These are phyloP conservation scores for Gaeumannomyces sp. DNA, from an alignment of 2,329 filamentous ascomycete genomes.

Conservation along the genomic window DNA sequence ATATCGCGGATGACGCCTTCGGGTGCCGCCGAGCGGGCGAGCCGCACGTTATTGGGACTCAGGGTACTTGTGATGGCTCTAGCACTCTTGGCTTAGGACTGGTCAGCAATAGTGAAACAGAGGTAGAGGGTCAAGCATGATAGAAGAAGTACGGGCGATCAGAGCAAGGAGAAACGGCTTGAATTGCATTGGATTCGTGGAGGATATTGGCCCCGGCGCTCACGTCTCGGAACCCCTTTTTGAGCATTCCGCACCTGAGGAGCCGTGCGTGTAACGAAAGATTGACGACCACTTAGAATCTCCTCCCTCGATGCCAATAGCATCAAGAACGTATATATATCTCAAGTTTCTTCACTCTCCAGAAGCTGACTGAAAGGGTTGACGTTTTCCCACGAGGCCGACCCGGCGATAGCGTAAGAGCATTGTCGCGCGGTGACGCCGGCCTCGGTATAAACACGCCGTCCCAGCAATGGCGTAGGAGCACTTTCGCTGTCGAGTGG, in stretches of 20 bases:
- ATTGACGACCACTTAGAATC: background rate
- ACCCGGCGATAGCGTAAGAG: constrained; percentile 45
- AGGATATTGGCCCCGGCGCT: background rate
- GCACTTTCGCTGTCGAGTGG: constrained; percentile 48
- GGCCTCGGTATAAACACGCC: constrained; percentile 43
- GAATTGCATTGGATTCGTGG: background rate
- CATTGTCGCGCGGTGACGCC: constrained; percentile 41
- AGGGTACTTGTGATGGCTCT: background rate
- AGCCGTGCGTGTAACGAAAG: background rate
- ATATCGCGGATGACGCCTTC: background rate
- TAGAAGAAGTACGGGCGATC: background rate
- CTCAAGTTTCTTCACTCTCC: constrained; percentile 4
- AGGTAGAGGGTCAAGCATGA: too few species aligned
- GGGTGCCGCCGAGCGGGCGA: background rate
- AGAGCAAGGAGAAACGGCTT: background rate
- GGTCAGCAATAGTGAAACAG: background rate
- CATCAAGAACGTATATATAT: background rate
- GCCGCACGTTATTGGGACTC: background rate
- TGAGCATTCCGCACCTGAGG: background rate
- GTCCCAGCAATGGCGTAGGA: constrained; percentile 51
- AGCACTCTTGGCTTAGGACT: background rate
- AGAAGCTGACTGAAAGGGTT: constrained; percentile 5
- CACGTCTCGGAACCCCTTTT: background rate
- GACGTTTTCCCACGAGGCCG: constrained; percentile 37
- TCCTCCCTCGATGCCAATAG: background rate